These are phyloP conservation scores for Haberlea rhodopensis DNA, from an alignment of 257 asterid genomes.

Conservation along the genomic window DNA sequence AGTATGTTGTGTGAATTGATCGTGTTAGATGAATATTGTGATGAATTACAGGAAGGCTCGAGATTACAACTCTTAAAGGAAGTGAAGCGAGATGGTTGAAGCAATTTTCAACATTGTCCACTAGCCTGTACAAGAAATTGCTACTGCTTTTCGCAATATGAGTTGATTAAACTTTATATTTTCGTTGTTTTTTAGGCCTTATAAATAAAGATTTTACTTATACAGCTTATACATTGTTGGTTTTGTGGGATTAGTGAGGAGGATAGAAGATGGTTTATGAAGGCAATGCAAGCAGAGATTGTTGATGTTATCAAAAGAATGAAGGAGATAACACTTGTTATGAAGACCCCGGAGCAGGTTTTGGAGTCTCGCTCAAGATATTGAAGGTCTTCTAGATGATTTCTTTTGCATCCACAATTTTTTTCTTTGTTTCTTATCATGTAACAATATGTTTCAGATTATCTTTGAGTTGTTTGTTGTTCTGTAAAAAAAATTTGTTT, in stretches of 20 bases:
- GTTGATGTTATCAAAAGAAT: too few relatives aligned
- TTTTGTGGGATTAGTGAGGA: constrained; percentile 26
- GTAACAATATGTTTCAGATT: too few relatives aligned
- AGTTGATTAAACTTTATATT: not conserved
- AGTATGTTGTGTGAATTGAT: too few relatives aligned
- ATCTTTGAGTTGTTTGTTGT: not conserved
- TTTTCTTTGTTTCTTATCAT: not conserved
- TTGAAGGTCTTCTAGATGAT: constrained; percentile 47
- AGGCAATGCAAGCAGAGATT: too few relatives aligned
- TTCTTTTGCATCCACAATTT: not conserved
- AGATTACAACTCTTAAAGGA: too few relatives aligned
- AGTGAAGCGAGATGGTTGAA: too few relatives aligned
- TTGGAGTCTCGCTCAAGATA: constrained; percentile 78
- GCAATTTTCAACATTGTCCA: too few relatives aligned
- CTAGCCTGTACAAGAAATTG: not conserved
- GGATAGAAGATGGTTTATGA: too few relatives aligned
- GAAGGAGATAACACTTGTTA: too few relatives aligned
- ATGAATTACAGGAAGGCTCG: too few relatives aligned
- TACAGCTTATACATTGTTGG: not conserved
- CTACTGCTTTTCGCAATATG: not conserved
- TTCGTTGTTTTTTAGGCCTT: constrained; percentile 10
- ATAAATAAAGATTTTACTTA: not conserved
- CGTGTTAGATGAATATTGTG: too few relatives aligned
- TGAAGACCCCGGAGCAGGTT: constrained; percentile 75
- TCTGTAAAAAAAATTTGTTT: not conserved